Conservation (phyloP, 768 basidiomycete genomes). For the Tricholoma matsutake region DNA sequence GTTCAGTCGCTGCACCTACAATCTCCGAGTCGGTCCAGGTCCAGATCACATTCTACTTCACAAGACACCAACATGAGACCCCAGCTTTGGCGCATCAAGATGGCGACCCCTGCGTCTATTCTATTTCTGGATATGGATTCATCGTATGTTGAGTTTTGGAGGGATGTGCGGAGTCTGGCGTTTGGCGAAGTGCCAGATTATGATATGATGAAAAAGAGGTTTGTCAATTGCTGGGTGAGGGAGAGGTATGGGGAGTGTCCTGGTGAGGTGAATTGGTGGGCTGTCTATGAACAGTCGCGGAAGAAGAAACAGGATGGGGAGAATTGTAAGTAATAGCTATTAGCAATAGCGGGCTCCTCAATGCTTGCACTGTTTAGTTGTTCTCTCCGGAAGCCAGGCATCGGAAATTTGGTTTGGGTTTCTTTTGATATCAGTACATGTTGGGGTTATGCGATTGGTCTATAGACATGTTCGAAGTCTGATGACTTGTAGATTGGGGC, state of each 20-base stretch:
- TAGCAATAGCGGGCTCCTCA: too few relatives aligned
- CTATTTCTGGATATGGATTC: conserved; percentile 27
- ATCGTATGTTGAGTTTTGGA: conserved; percentile 28
- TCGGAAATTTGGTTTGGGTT: too few relatives aligned
- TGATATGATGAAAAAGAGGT: conserved; percentile 19
- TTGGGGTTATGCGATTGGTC: too few relatives aligned
- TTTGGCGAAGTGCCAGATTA: conserved; percentile 30
- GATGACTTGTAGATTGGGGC: too few relatives aligned
- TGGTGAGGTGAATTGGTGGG: conserved; percentile 15
- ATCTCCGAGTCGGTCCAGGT: not conserved
- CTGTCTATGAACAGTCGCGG: not conserved
- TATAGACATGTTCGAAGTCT: too few relatives aligned
- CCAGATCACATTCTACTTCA: not conserved
- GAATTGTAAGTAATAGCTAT: too few relatives aligned
- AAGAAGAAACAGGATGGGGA: too few relatives aligned
- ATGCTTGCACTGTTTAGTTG: too few relatives aligned
- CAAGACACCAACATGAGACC: conserved; percentile 1
- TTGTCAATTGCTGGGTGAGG: conserved; percentile 19
- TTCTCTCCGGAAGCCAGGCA: too few relatives aligned
- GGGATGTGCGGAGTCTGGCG: conserved; percentile 27
- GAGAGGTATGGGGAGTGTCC: conserved; percentile 7
- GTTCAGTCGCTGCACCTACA: not conserved
- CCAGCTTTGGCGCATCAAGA: conserved; percentile 27
- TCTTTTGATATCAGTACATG: too few relatives aligned
- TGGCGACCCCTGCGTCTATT: conserved; percentile 22